These are phyloP conservation scores for Penicillium hesseltinei DNA, from an alignment of 2,329 filamentous ascomycete genomes.

Conservation along the genomic window DNA sequence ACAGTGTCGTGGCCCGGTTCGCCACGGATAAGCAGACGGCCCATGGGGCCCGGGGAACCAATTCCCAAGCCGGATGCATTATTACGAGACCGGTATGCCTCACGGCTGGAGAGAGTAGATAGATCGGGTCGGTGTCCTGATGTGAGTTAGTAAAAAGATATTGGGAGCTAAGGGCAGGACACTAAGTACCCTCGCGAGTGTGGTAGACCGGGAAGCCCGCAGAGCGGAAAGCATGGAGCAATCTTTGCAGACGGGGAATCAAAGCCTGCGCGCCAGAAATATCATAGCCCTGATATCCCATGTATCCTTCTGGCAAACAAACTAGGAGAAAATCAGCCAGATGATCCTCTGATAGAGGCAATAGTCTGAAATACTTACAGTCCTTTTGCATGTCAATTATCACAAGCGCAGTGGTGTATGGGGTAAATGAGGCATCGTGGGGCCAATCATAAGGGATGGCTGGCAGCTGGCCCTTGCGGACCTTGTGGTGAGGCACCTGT, in stretches of 20 bases:
- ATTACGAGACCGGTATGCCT: conserved; percentile 53
- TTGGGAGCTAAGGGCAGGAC: background rate
- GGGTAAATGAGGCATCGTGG: conserved; percentile 45
- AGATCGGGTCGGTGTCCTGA: conserved; percentile 52
- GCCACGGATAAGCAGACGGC: conserved; percentile 58
- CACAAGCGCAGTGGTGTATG: conserved; percentile 47
- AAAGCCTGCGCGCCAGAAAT: conserved; percentile 40
- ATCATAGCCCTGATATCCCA: conserved; percentile 47
- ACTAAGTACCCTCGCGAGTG: conserved; percentile 43
- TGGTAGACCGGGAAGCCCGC: conserved; percentile 45
- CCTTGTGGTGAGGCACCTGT: conserved; percentile 42
- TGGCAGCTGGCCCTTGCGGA: conserved; percentile 45
- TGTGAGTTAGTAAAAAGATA: conserved; percentile 9
- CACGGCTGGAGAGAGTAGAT: conserved; percentile 56
- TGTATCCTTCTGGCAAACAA: conserved; percentile 45
- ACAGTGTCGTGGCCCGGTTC: conserved; percentile 59
- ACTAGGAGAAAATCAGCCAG: conserved; percentile 30
- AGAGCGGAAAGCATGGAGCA: conserved; percentile 41
- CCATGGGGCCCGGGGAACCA: conserved; percentile 53
- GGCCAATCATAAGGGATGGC: conserved; percentile 48
- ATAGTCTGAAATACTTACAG: conserved; percentile 33
- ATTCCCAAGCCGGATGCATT: conserved; percentile 54
- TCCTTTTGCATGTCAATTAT: conserved; percentile 52
- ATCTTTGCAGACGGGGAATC: conserved; percentile 42
- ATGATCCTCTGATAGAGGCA: background rate